Evolutionary conservation across 2,329 filamentous ascomycete genomes (phyloP).

Genomic region (Monilinia aucupariae): DNA sequence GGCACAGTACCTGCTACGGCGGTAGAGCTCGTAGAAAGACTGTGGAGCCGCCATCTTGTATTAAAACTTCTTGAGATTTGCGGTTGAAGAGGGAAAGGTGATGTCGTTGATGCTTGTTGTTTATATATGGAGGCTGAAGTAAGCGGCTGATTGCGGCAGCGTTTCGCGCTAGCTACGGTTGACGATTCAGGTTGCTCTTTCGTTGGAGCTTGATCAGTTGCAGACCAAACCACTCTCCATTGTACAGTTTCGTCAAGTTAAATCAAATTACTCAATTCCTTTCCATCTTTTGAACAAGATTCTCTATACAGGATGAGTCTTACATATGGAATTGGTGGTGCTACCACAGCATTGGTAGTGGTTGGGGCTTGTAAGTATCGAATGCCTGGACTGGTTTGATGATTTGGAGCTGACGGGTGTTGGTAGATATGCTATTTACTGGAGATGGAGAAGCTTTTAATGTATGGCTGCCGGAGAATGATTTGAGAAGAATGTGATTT

Average conservation of each 20-base stretch:
- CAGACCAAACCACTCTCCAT: conserved; percentile 8
- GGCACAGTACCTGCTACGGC: conserved; percentile 81
- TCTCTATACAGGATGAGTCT: conserved; percentile 56
- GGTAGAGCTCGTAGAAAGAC: conserved; percentile 90
- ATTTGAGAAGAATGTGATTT: background rate
- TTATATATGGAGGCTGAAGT: conserved; percentile 22
- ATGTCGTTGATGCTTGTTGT: conserved; percentile 15
- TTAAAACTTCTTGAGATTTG: conserved; percentile 20
- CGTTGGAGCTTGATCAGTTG: conserved; percentile 12
- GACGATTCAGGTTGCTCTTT: conserved; percentile 18
- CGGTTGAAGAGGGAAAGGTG: conserved; percentile 15
- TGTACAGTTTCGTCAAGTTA: conserved; percentile 12
- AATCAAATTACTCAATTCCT: conserved; percentile 5
- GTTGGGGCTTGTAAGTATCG: conserved; percentile 73
- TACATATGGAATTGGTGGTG: conserved; percentile 63
- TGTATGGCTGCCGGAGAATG: conserved; percentile 46
- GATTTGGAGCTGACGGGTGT: conserved; percentile 28
- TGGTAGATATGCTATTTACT: conserved; percentile 94
- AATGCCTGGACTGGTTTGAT: conserved; percentile 14
- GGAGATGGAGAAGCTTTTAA: conserved; percentile 95
- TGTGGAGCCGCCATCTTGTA: conserved; percentile 47
- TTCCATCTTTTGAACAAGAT: conserved; percentile 3
- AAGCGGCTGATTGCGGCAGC: conserved; percentile 17
- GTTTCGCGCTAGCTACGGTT: conserved; percentile 23
- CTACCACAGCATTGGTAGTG: conserved; percentile 62